Conservation (phyloP, 306 rosid species). For the Gastrolobium bilobum region DNA sequence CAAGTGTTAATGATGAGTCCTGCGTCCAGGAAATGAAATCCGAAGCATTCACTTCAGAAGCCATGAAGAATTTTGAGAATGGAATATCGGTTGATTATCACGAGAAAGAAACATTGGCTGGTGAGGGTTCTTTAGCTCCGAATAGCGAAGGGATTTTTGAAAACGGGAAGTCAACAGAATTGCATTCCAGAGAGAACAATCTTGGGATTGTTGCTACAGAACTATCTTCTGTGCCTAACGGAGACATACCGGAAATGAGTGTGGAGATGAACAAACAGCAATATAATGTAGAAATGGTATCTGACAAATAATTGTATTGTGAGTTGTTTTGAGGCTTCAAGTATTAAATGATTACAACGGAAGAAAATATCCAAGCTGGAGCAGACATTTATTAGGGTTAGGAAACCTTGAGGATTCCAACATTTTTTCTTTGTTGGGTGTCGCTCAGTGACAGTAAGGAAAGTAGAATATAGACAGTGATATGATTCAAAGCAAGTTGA, state of each 20-base stretch:
- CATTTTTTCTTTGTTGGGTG: constrained; percentile 52
- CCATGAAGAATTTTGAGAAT: constrained; percentile 41
- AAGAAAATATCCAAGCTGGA: constrained; percentile 44
- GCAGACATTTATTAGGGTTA: constrained; percentile 31
- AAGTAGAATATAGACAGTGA: constrained; percentile 44
- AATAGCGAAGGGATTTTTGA: constrained; percentile 32
- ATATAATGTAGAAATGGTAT: constrained; percentile 40
- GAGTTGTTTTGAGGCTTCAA: constrained; percentile 40
- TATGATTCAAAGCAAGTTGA: constrained; percentile 44
- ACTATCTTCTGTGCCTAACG: constrained; percentile 28
- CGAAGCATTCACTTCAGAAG: constrained; percentile 40
- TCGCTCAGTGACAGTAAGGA: constrained; percentile 41
- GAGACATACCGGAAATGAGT: constrained; percentile 27
- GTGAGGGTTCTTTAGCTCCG: constrained; percentile 45
- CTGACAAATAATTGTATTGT: constrained; percentile 24
- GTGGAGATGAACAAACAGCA: constrained; percentile 46
- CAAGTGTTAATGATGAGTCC: constrained; percentile 37
- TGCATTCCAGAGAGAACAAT: constrained; percentile 40
- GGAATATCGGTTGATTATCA: constrained; percentile 36
- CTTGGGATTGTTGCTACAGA: constrained; percentile 40
- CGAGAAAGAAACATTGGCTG: constrained; percentile 47
- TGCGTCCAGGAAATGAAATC: constrained; percentile 36
- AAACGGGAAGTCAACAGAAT: constrained; percentile 51
- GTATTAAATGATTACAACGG: constrained; percentile 32
- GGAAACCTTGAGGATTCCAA: constrained; percentile 50